A percentile compares a stretch with the other conserved stretches of the same genome.
These are phyloP conservation scores for Auricularia auricula-judae DNA, from an alignment of 768 basidiomycete genomes.

Conservation along the genomic window DNA sequence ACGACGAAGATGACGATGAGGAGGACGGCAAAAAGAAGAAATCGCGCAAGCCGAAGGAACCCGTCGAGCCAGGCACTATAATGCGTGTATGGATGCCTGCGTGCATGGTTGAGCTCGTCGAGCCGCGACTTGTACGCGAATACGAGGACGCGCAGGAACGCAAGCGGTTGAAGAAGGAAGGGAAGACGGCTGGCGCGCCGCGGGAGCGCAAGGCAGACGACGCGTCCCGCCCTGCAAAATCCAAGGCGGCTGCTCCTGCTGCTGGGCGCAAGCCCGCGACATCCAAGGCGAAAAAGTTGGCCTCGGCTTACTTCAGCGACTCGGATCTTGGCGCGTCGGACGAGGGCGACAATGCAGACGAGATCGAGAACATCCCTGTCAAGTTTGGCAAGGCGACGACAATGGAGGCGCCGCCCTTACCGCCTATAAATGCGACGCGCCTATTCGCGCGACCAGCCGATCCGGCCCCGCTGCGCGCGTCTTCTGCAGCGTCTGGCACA, in stretches of 20 bases:
- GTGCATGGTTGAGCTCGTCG: slow-evolving; percentile 57
- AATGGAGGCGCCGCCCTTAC: neutral
- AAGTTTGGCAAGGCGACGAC: neutral
- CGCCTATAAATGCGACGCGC: neutral
- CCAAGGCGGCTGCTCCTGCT: neutral
- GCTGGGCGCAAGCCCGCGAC: neutral
- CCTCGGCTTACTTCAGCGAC: neutral
- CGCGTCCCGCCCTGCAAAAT: slow-evolving; percentile 4
- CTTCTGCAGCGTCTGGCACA: too few relatives aligned
- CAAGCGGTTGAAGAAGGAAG: slow-evolving; percentile 39
- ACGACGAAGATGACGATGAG: slow-evolving; percentile 40
- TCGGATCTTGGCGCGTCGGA: neutral
- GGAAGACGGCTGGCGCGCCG: slow-evolving; percentile 7
- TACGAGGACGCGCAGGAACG: slow-evolving; percentile 41
- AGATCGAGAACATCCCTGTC: neutral
- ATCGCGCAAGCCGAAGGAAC: slow-evolving; percentile 27
- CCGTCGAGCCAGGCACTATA: slow-evolving; percentile 43
- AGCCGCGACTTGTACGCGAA: slow-evolving; percentile 50
- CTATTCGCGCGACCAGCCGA: neutral
- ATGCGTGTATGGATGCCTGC: slow-evolving; percentile 77
- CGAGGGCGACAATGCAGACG: neutral
- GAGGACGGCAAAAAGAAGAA: slow-evolving; percentile 24
- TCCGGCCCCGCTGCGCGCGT: too few relatives aligned
- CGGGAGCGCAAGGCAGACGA: slow-evolving; percentile 20
- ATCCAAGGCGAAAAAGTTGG: neutral